These are phyloP conservation scores for Uronychia binucleata DNA, from an alignment of 73 alveolate genomes.

Conservation along the genomic window DNA sequence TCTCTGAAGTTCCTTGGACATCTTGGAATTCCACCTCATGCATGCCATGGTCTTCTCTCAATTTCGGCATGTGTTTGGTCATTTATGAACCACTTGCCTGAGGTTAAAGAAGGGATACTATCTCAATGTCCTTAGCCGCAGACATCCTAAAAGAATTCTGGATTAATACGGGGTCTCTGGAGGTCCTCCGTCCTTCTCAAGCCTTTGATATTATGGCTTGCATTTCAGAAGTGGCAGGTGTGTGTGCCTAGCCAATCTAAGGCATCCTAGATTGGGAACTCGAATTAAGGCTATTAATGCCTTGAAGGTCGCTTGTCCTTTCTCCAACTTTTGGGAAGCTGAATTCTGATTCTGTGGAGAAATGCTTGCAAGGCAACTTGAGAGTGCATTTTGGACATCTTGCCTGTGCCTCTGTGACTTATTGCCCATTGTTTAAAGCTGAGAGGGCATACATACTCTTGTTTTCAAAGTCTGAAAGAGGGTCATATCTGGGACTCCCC, in stretches of 20 bases:
- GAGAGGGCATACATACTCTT: neutral
- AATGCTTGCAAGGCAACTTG: constrained; percentile 76
- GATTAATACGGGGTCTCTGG: too few species aligned
- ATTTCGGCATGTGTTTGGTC: neutral
- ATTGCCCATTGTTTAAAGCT: neutral
- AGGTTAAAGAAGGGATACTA: neutral
- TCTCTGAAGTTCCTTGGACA: too few species aligned
- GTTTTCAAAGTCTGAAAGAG: neutral
- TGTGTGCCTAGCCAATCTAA: too few species aligned
- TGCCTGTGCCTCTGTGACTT: constrained; percentile 23
- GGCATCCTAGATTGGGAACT: neutral
- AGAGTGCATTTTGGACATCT: constrained; percentile 77
- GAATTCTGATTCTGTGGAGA: constrained; percentile 22
- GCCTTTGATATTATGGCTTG: too few species aligned
- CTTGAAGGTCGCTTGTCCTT: neutral
- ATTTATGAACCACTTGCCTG: neutral
- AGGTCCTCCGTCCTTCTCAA: too few species aligned
- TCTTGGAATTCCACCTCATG: too few species aligned
- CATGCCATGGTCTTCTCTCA: neutral
- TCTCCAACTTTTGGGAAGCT: neutral
- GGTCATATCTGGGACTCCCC: neutral
- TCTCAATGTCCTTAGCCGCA: neutral
- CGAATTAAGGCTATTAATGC: neutral
- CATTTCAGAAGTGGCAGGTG: too few species aligned
- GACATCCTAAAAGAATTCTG: neutral